Percentiles rank a stretch among this genome's conserved stretches.
These are phyloP conservation scores for Xylaria sp. DNA, from an alignment of 2,329 filamentous ascomycete genomes.

Conservation along the genomic window DNA sequence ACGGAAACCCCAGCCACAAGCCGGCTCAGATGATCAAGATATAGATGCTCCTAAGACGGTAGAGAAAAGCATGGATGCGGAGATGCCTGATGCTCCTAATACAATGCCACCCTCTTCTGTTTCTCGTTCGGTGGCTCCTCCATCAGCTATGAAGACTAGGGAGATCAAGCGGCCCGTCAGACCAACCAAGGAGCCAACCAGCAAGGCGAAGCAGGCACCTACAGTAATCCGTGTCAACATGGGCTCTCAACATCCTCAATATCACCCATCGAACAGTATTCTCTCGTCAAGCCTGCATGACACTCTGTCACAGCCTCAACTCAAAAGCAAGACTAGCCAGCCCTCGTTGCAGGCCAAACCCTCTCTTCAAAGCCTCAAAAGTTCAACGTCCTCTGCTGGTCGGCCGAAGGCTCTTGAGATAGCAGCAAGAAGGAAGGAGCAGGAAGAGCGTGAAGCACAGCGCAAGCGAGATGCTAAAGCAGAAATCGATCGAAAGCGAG, in stretches of 20 bases:
- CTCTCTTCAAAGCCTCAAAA: constrained; percentile 71
- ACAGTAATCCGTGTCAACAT: constrained; percentile 79
- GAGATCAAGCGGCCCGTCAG: constrained; percentile 70
- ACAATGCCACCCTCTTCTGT: constrained; percentile 70
- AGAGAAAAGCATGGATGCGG: constrained; percentile 54
- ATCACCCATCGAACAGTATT: constrained; percentile 68
- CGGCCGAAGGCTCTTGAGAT: constrained; percentile 78
- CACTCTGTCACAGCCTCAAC: constrained; percentile 60
- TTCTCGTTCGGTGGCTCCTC: constrained; percentile 61
- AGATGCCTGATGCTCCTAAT: constrained; percentile 67
- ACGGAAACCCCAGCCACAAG: constrained; percentile 57
- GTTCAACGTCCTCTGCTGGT: constrained; percentile 69
- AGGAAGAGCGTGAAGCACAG: constrained; percentile 82
- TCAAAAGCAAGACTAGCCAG: constrained; percentile 74
- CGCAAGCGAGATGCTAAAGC: constrained; percentile 84
- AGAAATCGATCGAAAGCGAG: constrained; percentile 81
- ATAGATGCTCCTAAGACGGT: constrained; percentile 49
- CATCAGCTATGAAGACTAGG: constrained; percentile 61
- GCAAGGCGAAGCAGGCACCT: constrained; percentile 73
- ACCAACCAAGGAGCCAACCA: constrained; percentile 68
- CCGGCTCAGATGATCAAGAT: constrained; percentile 49
- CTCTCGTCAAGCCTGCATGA: constrained; percentile 70
- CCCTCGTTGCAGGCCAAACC: constrained; percentile 70
- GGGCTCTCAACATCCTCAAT: constrained; percentile 69
- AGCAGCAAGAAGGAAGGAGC: constrained; percentile 84